Evolutionary conservation across 768 basidiomycete species (phyloP), one percentile per base, ranked within the genome.

Genomic region (Sarcomyxa edulis): DNA sequence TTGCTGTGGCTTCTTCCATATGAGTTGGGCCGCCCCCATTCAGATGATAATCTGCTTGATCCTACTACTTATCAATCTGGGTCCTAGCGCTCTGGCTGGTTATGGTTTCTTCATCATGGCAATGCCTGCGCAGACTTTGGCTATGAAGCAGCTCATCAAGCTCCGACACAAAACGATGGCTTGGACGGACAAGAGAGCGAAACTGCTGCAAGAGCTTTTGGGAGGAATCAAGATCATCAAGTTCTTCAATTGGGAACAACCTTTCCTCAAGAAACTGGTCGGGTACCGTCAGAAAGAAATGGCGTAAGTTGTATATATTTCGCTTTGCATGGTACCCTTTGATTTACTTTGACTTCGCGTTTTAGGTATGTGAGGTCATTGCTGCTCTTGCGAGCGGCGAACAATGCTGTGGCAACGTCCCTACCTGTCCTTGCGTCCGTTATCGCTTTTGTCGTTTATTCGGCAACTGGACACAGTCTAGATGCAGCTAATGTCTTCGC

Each of bases 181-280:
- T 1, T 95, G 85, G 85, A 96, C 85, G 5, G 94, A 98, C 53
- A 87, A 85, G 54, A 78, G 94, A 7, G 85, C 86, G 10, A 92
- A 90, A 52, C 62, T 93, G 4, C 71, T 96, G 8, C 92, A 94
- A 55, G 94, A 98, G 54, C 69, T 98, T 1, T 62, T 96, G 1
- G 80, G 82, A 10, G 87, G 88, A 1, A 93, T 96, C 78, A 84
- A 88, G 47, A 75, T 95, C 44, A 86, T 96, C 71, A 96, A 96
- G 59, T 82, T 84, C 56, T 94, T 94, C 58, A 81, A 85, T 5
- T 93, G 89, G 89, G 89, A 92, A 51, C 50, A 60, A 2, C 88
- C 93, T 0, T 94, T 90, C 58, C 68, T 95, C 16, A 64, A 76
- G 11, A 77, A 83, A 31, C 72, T 96, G 19, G 70, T 72, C 21